Percentiles rank a stretch among this genome's conserved stretches.
These are phyloP conservation scores for Penicillium sp. DNA, from an alignment of 2,329 filamentous ascomycete genomes.

Conservation along the genomic window DNA sequence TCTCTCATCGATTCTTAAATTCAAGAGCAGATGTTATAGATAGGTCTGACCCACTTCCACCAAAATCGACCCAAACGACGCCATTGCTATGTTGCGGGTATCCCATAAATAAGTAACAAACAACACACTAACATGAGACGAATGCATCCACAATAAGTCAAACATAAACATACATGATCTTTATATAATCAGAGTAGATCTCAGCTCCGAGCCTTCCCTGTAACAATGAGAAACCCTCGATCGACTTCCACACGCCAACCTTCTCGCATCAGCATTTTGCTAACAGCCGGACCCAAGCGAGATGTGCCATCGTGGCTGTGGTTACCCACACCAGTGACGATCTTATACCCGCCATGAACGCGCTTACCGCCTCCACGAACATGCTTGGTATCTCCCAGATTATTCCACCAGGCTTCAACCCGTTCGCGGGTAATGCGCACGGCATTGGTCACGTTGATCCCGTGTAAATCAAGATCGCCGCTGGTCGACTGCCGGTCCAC, in stretches of 20 bases:
- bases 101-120: not conserved
- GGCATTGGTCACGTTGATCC: slow-evolving; percentile 77
- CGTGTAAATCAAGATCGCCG: slow-evolving; percentile 74
- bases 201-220: slow-evolving; percentile 50
- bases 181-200: not conserved
- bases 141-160: not conserved
- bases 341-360: slow-evolving; percentile 62
- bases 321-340: slow-evolving; percentile 78
- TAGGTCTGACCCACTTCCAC: not conserved
- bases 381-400: slow-evolving; percentile 65
- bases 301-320: slow-evolving; percentile 78
- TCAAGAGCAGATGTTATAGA: not conserved
- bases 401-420: slow-evolving; percentile 74
- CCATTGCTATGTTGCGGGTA: not conserved
- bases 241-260: slow-evolving; percentile 80
- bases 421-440: slow-evolving; percentile 72
- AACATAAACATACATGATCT: not conserved
- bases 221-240: slow-evolving; percentile 70
- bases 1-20: not conserved
- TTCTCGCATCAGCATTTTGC: slow-evolving; percentile 69
- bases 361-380: slow-evolving; percentile 44
- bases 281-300: slow-evolving; percentile 77
- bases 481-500: slow-evolving; percentile 67
- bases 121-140: not conserved
- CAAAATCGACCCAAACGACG: not conserved